Base-by-base conservation (phyloP, 139 green algal species). In the Spirogloea muscicola region DNA sequence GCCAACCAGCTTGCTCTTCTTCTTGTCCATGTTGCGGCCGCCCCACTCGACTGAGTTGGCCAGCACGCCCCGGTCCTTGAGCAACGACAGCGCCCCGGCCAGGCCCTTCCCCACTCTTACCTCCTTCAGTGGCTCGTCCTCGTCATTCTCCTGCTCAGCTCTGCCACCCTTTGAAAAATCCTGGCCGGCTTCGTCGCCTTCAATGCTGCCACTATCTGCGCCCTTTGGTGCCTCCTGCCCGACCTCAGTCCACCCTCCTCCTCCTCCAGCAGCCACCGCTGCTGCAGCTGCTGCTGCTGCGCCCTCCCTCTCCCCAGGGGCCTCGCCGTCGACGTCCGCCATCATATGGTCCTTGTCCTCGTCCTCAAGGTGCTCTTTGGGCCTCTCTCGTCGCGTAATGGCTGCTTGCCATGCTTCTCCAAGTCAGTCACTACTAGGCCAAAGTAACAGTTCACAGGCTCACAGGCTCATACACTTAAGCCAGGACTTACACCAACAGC, bases 1-100 rank as follows among this genome's bases (percentile, higher is more conserved):
- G 40, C 81, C 79, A 13, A 74, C 29, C 1, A 78, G 39, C 44
- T 76, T 81, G 49, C 58, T 64, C 43, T 64, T 62, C 59, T 88
- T 91, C 69, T 87, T 91, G 77, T 98, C 93, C 66, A 94, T 97
- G 49, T 84, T 95, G 43, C 93, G 86, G 2, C 93, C 93, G 0
- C 82, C 74, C 93, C 92, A 96, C 60, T 92, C 82, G 33, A 91
- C 70, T 44, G 80, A 64, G 36, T 85, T 60, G 31, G 88, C 77
- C 36, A 98, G 88, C 68, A 87, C 80, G 2, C 92, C 93, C 39
- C 86, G 82, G 3, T 96, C 86, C 55, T 93, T 87, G 34, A 97
- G 70, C 69, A 94, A 77, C 9, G 57, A 73, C 62, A 98, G 85
- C 10, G 85, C 86, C 0, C 76, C 87, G 5, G 84, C 92, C 29